Evolutionary conservation across 2,329 filamentous ascomycete species (phyloP).

Genomic region (Fusarium illudens): DNA sequence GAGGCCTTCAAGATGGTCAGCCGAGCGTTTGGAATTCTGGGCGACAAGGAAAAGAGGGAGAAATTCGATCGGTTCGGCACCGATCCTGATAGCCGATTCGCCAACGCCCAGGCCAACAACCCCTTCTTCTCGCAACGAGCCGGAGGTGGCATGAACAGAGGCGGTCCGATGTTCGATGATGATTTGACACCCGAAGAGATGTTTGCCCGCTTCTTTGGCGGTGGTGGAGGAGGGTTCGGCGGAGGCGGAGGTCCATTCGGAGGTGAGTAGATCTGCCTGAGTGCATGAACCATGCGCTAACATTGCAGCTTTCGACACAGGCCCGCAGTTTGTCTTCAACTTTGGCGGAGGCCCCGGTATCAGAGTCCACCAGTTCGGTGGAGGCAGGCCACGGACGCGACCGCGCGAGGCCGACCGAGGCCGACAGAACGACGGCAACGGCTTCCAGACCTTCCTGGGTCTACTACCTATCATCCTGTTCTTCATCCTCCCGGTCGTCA

Average conservation of each 20-base stretch:
- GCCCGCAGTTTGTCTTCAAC: slow-evolving; percentile 94
- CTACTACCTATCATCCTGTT: slow-evolving; percentile 89
- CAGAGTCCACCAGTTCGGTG: slow-evolving; percentile 95
- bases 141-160: slow-evolving; percentile 57
- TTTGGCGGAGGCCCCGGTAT: slow-evolving; percentile 90
- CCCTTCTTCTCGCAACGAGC: slow-evolving; percentile 69
- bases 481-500: slow-evolving; percentile 85
- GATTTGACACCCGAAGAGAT: slow-evolving; percentile 97
- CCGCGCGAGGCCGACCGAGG: slow-evolving; percentile 69
- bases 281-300: slow-evolving; percentile 30
- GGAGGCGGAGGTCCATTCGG: slow-evolving; percentile 66
- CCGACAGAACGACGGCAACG: slow-evolving; percentile 58
- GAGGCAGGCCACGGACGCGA: slow-evolving; percentile 76
- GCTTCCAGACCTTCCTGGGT: slow-evolving; percentile 70
- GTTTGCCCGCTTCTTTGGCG: slow-evolving; percentile 96
- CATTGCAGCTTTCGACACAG: slow-evolving; percentile 70
- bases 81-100: slow-evolving; percentile 90
- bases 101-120: slow-evolving; percentile 65
- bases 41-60: slow-evolving; percentile 85
- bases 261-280: slow-evolving; percentile 43
- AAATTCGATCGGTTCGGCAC: slow-evolving; percentile 90
- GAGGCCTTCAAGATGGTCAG: slow-evolving; percentile 99
- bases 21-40: slow-evolving; percentile 90
- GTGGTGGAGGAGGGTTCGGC: slow-evolving; percentile 72
- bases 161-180: slow-evolving; percentile 78